Percentiles rank a stretch among this genome's conserved stretches.
Conservation (phyloP, 192 early-diverging fungal species). For the Linnemannia exigua region DNA sequence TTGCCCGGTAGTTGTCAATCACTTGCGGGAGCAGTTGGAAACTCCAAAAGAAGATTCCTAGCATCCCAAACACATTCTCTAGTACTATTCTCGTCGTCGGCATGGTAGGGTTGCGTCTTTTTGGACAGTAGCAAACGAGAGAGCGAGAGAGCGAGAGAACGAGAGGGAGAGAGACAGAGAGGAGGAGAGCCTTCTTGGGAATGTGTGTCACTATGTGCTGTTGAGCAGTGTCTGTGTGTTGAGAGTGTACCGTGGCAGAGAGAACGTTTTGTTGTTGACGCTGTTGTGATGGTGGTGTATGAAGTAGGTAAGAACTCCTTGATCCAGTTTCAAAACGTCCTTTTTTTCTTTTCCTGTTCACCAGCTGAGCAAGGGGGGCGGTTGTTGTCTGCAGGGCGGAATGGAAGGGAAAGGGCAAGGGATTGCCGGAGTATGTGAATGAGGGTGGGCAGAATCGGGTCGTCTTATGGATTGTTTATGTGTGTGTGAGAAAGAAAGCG, state of each 20-base stretch:
- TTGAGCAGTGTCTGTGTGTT: background rate
- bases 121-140: background rate
- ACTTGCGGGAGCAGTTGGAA: conserved; percentile 65
- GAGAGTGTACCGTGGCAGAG: background rate
- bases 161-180: too few species aligned
- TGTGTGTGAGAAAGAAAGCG: too few species aligned
- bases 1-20: conserved; percentile 58
- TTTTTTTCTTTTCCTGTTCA: background rate
- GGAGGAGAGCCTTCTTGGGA: background rate
- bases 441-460: too few species aligned
- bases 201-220: background rate
- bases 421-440: background rate
- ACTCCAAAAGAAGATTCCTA: conserved; percentile 66
- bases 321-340: background rate
- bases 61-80: conserved; percentile 57
- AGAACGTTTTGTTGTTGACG: background rate
- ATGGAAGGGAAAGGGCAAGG: background rate
- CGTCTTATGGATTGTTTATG: too few species aligned
- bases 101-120: conserved; percentile 15
- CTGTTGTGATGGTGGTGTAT: too few species aligned
- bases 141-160: too few species aligned
- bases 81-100: conserved; percentile 40
- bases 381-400: background rate
- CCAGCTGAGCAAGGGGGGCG: background rate
- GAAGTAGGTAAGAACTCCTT: too few species aligned